Base-by-base conservation (phyloP, 1,139 yeast species). In the Blastobotrys apis region DNA sequence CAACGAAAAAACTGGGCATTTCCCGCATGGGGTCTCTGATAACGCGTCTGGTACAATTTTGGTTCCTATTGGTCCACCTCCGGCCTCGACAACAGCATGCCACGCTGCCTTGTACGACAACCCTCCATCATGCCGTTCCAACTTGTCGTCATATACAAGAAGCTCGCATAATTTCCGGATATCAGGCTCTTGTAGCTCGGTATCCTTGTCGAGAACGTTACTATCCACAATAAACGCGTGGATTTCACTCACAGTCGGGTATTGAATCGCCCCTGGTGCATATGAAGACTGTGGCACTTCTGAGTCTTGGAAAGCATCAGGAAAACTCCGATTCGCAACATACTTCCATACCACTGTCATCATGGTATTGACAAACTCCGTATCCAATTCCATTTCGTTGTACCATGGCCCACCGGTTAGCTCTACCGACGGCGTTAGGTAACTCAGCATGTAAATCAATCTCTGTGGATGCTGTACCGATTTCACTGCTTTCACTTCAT, bases 341-440 rank as follows among this genome's bases (percentile, higher is more conserved):
- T 72, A 92, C 56, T 94, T 73, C 96, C 97, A 92, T 13, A 90
- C 80, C 38, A 90, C 92, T 20, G 86, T 79, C 52, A 86, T 67
- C 48, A 92, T 68, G 39, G 87, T 81, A 55, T 87, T 94, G 49
- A 92, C 90, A 60, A 92, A 92, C 62, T 90, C 98, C 3, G 90
- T 81, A 60, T 92, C 99, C 49, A 92, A 73, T 63, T 92, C 98
- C 27, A 90, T 80, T 62, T 94, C 98, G 0, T 97, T 88, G 64
- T 88, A 94, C 98, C 98, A 92, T 2, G 98, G 98, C 1, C 98
- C 99, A 50, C 99, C 99, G 0, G 98, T 92, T 35, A 92, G 94
- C 56, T 90, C 97, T 30, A 86, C 80, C 4, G 95, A 83, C 6
- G 99, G 99, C 62, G 87, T 95, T 54, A 94, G 68, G 58, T 87